Conservation (phyloP, 208 protist species). For the Acanthamoeba sp. region DNA sequence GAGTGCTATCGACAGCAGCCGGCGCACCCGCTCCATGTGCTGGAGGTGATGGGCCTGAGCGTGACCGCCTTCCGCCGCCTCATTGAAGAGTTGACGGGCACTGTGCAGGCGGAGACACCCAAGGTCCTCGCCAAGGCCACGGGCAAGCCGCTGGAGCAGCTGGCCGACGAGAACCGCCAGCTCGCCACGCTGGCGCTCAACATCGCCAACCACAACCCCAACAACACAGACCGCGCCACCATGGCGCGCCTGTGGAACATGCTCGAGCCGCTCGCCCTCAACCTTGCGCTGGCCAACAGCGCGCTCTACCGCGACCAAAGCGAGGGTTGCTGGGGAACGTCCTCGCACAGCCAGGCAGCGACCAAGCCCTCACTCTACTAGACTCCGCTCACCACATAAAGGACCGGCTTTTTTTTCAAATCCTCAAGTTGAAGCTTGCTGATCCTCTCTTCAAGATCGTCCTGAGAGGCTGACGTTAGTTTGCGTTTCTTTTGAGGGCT, state of each 20-base stretch:
- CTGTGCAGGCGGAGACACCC: too few relatives aligned
- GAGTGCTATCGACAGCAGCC: not conserved
- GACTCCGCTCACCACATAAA: too few relatives aligned
- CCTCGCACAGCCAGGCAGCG: too few relatives aligned
- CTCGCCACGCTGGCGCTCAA: not conserved
- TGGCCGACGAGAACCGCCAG: not conserved
- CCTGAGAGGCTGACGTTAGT: too few relatives aligned
- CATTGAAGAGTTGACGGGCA: not conserved
- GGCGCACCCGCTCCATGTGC: not conserved
- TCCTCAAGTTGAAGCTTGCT: too few relatives aligned
- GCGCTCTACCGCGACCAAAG: not conserved
- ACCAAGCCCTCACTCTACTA: too few relatives aligned
- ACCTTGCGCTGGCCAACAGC: not conserved
- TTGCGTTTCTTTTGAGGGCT: too few relatives aligned
- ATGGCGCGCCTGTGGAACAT: not conserved
- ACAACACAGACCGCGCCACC: not conserved
- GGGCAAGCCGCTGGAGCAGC: not conserved
- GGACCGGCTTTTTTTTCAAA: too few relatives aligned
- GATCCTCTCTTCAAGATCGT: too few relatives aligned
- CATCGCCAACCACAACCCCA: not conserved
- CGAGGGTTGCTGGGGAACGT: not conserved
- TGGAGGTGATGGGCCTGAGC: not conserved
- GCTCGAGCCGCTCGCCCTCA: not conserved
- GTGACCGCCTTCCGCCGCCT: not conserved
- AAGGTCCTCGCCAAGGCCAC: not conserved